These are phyloP conservation scores for Penicillium sp. DNA, from an alignment of 2,329 filamentous ascomycete species.

Conservation along the genomic window DNA sequence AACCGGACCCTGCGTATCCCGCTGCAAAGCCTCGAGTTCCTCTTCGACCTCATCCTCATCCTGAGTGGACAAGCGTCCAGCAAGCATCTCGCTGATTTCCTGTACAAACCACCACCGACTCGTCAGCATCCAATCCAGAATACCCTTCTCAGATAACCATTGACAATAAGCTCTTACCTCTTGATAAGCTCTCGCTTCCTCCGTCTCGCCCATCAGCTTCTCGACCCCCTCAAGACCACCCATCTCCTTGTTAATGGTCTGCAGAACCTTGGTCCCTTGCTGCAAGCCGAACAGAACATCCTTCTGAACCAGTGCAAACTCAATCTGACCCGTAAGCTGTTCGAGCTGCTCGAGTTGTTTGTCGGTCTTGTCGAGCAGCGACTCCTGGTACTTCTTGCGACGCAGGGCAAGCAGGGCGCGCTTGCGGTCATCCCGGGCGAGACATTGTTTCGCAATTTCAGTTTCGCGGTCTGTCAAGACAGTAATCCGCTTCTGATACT, in stretches of 20 bases:
- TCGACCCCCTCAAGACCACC: conserved; percentile 87
- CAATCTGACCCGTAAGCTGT: conserved; percentile 75
- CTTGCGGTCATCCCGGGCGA: conserved; percentile 68
- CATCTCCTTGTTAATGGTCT: conserved; percentile 92
- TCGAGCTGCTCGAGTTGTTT: conserved; percentile 85
- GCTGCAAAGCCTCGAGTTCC: conserved; percentile 73
- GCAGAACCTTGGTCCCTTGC: conserved; percentile 79
- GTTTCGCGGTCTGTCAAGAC: conserved; percentile 80
- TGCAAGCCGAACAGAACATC: conserved; percentile 87
- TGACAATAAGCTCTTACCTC: conserved; percentile 47
- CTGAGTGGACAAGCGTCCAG: conserved; percentile 77
- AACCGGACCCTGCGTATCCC: too few relatives aligned
- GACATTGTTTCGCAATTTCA: conserved; percentile 71
- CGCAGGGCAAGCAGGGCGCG: conserved; percentile 79
- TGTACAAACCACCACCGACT: conserved; percentile 41
- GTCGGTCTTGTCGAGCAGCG: conserved; percentile 79
- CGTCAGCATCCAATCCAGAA: conserved; percentile 8
- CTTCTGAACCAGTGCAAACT: conserved; percentile 94
- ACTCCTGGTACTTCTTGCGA: conserved; percentile 94
- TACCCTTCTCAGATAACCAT: too few relatives aligned
- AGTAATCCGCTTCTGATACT: conserved; percentile 85
- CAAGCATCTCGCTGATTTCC: conserved; percentile 89
- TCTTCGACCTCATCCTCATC: conserved; percentile 98
- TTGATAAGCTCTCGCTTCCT: conserved; percentile 85
- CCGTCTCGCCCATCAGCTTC: conserved; percentile 85